Percentiles rank a stretch among this genome's conserved stretches.
These are phyloP conservation scores for Ustilago tritici DNA, from an alignment of 1,284 basidiomycete species.

Conservation along the genomic window DNA sequence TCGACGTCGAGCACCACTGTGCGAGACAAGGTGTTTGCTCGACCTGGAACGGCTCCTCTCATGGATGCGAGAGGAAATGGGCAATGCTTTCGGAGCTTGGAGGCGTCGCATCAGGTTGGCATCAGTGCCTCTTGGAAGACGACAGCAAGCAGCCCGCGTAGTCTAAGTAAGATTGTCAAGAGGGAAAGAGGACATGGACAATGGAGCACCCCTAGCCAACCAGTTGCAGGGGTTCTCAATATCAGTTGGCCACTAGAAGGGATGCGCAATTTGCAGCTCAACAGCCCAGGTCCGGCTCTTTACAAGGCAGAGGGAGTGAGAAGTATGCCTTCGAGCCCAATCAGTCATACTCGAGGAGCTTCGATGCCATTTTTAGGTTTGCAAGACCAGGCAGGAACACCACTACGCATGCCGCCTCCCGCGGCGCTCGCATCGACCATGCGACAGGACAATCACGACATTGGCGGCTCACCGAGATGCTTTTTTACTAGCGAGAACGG, in stretches of 20 bases:
- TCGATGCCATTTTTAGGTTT: slow-evolving; percentile 21
- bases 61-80: not conserved
- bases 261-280: slow-evolving; percentile 20
- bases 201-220: not conserved
- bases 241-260: slow-evolving; percentile 24
- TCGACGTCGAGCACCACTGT: slow-evolving; percentile 15
- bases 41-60: not conserved
- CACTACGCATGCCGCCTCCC: slow-evolving; percentile 5
- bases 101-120: not conserved
- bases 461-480: slow-evolving; percentile 27
- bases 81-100: not conserved
- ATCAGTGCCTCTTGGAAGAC: not conserved
- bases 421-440: not conserved
- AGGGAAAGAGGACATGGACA: not conserved
- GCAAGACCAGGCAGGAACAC: not conserved
- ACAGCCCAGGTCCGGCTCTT: not conserved
- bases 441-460: slow-evolving; percentile 4
- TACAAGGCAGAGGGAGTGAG: not conserved
- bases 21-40: not conserved
- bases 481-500: not conserved
- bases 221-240: slow-evolving; percentile 9
- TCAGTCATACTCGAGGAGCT: slow-evolving; percentile 22
- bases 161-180: not conserved
- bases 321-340: slow-evolving; percentile 24
- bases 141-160: not conserved